Conservation (phyloP, 768 basidiomycete species). For the Pulveroboletus sp. region DNA sequence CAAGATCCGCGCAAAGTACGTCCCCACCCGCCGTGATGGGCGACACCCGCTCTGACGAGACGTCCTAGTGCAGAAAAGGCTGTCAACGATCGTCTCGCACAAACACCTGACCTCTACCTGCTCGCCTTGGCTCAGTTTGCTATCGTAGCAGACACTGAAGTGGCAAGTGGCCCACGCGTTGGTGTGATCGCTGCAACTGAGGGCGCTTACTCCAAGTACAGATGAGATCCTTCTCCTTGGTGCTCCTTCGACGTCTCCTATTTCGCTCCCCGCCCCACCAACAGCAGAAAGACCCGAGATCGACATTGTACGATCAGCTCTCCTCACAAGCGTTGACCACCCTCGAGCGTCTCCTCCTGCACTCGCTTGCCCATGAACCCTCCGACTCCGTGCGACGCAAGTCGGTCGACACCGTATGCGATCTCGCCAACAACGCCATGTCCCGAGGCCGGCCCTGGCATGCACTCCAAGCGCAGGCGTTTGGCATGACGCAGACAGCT, state of each 20-base stretch:
- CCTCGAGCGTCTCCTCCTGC: constrained; percentile 68
- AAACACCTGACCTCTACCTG: constrained; percentile 75
- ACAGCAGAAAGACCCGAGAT: constrained; percentile 35
- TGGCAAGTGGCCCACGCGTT: constrained; percentile 45
- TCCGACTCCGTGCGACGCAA: constrained; percentile 59
- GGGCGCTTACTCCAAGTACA: constrained; percentile 28
- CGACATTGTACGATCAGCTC: constrained; percentile 76
- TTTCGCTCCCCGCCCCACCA: constrained; percentile 53
- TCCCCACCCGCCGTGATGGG: neutral
- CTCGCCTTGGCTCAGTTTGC: constrained; percentile 79
- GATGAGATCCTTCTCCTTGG: constrained; percentile 86
- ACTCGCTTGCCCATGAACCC: constrained; percentile 62
- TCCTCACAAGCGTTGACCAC: constrained; percentile 60
- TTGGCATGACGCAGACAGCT: constrained; percentile 51
- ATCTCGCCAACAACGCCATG: constrained; percentile 75
- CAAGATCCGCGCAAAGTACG: constrained; percentile 67
- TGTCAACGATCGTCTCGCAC: constrained; percentile 74
- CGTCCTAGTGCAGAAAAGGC: constrained; percentile 65
- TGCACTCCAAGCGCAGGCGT: constrained; percentile 67
- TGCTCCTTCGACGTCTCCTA: constrained; percentile 72
- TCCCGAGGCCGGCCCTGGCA: constrained; percentile 76
- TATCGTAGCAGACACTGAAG: constrained; percentile 71
- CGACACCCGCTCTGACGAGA: constrained; percentile 7
- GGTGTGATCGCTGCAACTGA: neutral
- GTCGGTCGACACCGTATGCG: constrained; percentile 70